Evolutionary conservation across 768 basidiomycete genomes (phyloP).

Genomic region (Collybiopsis confluens): DNA sequence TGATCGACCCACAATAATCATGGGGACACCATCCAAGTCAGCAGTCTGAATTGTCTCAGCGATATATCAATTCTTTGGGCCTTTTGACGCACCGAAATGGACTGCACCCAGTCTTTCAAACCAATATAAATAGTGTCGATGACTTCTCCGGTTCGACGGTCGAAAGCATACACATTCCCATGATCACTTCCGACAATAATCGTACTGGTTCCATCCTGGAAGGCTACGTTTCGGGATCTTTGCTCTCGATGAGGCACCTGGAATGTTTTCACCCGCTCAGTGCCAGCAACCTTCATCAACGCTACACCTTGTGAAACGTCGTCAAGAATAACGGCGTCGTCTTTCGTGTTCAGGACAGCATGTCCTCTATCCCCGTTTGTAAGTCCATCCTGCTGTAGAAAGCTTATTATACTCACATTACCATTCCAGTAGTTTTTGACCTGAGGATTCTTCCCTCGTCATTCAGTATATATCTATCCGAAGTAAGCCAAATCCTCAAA

Average conservation of each 20-base stretch:
- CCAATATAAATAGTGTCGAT: neutral
- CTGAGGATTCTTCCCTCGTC: neutral
- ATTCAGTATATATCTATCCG: neutral
- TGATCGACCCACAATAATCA: neutral
- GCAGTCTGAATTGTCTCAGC: neutral
- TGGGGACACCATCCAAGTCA: neutral
- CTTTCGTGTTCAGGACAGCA: neutral
- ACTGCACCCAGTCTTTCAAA: constrained; percentile 1
- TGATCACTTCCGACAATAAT: constrained; percentile 3
- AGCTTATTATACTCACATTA: neutral
- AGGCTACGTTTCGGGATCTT: neutral
- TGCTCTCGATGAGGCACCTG: neutral
- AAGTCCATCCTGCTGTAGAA: neutral
- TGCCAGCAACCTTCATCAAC: neutral
- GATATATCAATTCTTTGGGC: too few relatives aligned
- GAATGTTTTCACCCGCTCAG: neutral
- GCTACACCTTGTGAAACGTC: neutral
- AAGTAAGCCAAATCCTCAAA: neutral
- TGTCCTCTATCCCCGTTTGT: neutral
- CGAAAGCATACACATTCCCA: constrained; percentile 1
- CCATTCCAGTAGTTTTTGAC: neutral
- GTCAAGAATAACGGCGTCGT: too few relatives aligned
- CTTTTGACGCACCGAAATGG: neutral
- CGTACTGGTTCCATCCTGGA: neutral
- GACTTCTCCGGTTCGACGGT: neutral